phyloP scores from a whole-genome alignment of 805 yeast species.

The Myxozyma geophila region DNA sequence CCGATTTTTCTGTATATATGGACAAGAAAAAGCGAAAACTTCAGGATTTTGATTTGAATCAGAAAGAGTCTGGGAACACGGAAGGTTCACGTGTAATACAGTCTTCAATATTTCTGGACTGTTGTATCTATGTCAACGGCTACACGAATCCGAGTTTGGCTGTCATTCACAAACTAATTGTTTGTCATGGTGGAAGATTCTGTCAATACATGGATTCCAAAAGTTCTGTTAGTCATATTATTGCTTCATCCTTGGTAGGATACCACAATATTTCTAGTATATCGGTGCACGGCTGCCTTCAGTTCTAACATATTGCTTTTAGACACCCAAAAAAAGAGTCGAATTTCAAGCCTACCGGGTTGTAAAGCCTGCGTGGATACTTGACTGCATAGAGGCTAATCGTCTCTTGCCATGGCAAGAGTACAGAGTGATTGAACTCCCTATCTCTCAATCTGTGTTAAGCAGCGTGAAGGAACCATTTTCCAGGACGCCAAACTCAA shows the following conservation, averaged over 20 bases:
- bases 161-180: conserved; percentile 70
- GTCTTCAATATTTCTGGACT: conserved; percentile 61
- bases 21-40: conserved; percentile 65
- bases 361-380: conserved; percentile 82
- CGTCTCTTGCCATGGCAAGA: conserved; percentile 70
- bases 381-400: conserved; percentile 59
- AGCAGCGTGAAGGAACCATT: not conserved
- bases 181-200: conserved; percentile 79
- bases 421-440: conserved; percentile 51
- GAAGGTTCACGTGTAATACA: conserved; percentile 38
- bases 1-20: conserved; percentile 51
- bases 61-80: conserved; percentile 22
- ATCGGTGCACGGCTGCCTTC: not conserved
- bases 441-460: conserved; percentile 14
- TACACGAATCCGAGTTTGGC: conserved; percentile 80
- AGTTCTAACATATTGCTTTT: conserved; percentile 17
- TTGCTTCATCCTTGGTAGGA: conserved; percentile 57
- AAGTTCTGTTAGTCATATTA: conserved; percentile 77
- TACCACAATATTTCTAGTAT: not conserved
- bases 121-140: conserved; percentile 83
- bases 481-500: not conserved
- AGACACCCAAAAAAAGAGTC: conserved; percentile 74
- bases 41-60: conserved; percentile 55
- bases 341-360: conserved; percentile 73
- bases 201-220: conserved; percentile 71